Evolutionary conservation across 2,329 filamentous ascomycete genomes (phyloP), one percentile per base, ranked within the genome.

Genomic region (Beauveria bassiana): DNA sequence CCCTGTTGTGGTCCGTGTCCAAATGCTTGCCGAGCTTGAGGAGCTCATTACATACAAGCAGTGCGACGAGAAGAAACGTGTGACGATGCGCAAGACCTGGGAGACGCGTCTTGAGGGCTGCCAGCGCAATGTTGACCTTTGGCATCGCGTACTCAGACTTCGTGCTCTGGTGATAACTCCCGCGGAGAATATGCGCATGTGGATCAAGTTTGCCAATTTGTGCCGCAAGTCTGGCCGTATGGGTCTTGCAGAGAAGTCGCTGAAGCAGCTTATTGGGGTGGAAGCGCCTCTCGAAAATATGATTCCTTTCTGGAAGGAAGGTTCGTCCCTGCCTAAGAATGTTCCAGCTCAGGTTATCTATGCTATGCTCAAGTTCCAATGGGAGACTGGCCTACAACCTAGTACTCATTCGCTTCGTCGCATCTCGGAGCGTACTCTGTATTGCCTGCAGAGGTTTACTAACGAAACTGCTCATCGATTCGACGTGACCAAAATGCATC

Each of bases 11-110:
- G 93, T 99, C 51, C 89, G 95, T 49, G 93, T 99, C 0, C 95
- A 99, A 75, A 99, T 99, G 96, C 86, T 99, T 68, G 95, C 96
- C 4, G 95, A 99, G 74, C 82, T 99, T 3, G 95, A 99, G 72
- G 95, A 99, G 72, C 93, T 99, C 68, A 98, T 99, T 69, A 86
- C 88, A 8, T 99, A 99, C 81, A 99, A 99, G 77, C 93, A 98
- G 71, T 90, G 90, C 64, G 91, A 96, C 67, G 85, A 86, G 10
- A 90, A 90, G 69, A 96, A 95, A 77, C 91, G 95, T 73, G 89
- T 89, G 31, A 92, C 91, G 1, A 92, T 99, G 87, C 87, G 93
- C 45, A 83, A 86, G 67, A 98, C 95, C 1, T 99, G 95, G 95
- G 96, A 96, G 75, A 95, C 90, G 68, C 88, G 95, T 68, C 81